Conservation (phyloP, 345 rosid genomes). For the Sonneratia caseolaris region DNA sequence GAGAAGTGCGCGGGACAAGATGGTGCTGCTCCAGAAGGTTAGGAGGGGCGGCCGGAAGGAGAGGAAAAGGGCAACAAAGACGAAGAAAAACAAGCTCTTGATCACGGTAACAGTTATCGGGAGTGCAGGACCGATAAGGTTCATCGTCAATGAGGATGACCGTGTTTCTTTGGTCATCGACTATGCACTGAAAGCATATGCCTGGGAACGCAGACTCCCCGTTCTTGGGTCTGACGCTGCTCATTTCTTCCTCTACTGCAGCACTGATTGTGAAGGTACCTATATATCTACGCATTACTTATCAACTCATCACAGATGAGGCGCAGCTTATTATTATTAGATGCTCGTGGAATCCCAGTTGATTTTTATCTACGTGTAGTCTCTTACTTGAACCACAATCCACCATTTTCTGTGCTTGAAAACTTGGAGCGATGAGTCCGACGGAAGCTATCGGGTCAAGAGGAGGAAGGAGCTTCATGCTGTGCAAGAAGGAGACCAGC, state of each 20-base stretch:
- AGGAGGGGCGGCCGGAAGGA: background rate
- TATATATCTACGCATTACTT: background rate
- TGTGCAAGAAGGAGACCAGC: conserved; percentile 59
- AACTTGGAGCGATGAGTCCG: conserved; percentile 39
- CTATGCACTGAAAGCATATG: conserved; percentile 51
- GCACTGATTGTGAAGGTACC: conserved; percentile 30
- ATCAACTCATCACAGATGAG: background rate
- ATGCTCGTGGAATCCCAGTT: no score
- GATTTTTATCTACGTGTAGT: no score
- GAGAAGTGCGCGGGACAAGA: conserved; percentile 13
- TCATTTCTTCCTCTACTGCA: conserved; percentile 41
- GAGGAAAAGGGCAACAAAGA: conserved; percentile 9
- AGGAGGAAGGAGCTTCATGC: conserved; percentile 56
- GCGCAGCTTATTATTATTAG: no score
- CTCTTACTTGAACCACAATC: background rate
- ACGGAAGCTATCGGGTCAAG: conserved; percentile 50
- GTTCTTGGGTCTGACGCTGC: conserved; percentile 46
- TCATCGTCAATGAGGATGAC: conserved; percentile 51
- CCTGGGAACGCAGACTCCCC: conserved; percentile 70
- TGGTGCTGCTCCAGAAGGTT: conserved; percentile 15
- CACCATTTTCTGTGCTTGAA: no score
- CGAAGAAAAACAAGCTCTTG: conserved; percentile 32
- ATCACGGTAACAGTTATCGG: conserved; percentile 58
- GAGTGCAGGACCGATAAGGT: conserved; percentile 67
- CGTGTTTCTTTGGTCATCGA: conserved; percentile 45